These are phyloP conservation scores for Trichoderma pleuroti DNA, from an alignment of 2,329 filamentous ascomycete genomes.

Conservation along the genomic window DNA sequence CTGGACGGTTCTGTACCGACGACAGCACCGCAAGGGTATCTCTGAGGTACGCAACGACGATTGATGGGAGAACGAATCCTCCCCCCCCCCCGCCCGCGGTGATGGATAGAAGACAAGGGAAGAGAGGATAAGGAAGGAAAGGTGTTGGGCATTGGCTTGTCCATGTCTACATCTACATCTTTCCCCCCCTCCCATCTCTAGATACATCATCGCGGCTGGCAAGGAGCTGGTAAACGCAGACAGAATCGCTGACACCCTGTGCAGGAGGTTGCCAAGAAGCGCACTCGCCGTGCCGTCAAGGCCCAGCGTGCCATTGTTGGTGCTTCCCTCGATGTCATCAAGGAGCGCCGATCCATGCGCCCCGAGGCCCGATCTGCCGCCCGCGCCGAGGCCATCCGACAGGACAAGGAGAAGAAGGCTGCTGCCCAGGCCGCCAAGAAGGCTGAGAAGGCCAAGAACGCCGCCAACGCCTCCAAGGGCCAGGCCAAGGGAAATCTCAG, in stretches of 20 bases:
- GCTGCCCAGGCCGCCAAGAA: slow-evolving; percentile 89
- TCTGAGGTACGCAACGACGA: slow-evolving; percentile 76
- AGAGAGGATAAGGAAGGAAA: neutral
- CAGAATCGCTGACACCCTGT: slow-evolving; percentile 39
- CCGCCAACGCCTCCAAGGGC: slow-evolving; percentile 70
- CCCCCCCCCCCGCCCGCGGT: neutral
- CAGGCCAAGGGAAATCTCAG: slow-evolving; percentile 76
- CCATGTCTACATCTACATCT: neutral
- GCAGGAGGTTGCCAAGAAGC: slow-evolving; percentile 99
- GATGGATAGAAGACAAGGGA: neutral
- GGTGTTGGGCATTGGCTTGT: neutral
- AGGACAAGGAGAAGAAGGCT: slow-evolving; percentile 97
- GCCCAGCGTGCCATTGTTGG: slow-evolving; percentile 97
- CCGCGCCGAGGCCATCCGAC: slow-evolving; percentile 86
- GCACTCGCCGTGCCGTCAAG: slow-evolving; percentile 96
- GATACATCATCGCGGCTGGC: neutral
- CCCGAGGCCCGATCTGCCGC: slow-evolving; percentile 93
- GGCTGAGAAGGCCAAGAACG: slow-evolving; percentile 97
- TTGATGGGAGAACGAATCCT: neutral
- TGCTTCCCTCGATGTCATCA: slow-evolving; percentile 99
- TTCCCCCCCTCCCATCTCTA: neutral
- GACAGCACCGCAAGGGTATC: slow-evolving; percentile 99
- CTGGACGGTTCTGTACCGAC: slow-evolving; percentile 97
- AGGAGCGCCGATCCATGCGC: slow-evolving; percentile 93
- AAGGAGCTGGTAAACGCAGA: neutral